phyloP scores from a whole-genome alignment of 192 early-diverging fungal species.

The Gryganskiella cystojenkinii region DNA sequence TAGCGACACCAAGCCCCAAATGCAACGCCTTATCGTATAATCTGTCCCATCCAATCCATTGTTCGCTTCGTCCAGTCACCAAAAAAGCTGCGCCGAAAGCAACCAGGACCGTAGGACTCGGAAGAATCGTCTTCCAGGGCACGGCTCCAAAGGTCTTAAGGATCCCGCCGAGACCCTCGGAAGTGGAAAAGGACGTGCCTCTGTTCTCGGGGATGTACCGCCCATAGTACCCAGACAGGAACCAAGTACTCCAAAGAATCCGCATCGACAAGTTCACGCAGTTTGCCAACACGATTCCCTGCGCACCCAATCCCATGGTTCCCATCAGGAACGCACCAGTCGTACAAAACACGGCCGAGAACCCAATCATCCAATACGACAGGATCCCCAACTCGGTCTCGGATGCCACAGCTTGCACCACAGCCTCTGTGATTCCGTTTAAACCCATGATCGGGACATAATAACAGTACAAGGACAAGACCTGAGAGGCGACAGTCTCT shows the following conservation, averaged over 20 bases:
- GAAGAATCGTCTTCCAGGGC: constrained; percentile 52
- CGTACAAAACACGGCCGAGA: constrained; percentile 75
- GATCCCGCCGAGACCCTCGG: background rate
- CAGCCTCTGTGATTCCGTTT: constrained; percentile 96
- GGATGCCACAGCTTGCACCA: constrained; percentile 88
- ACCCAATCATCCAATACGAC: constrained; percentile 80
- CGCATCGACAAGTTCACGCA: constrained; percentile 85
- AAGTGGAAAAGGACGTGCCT: background rate
- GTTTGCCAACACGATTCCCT: constrained; percentile 89
- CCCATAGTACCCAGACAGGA: constrained; percentile 69
- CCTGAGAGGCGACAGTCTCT: constrained; percentile 59
- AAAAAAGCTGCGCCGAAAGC: constrained; percentile 64
- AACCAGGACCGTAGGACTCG: constrained; percentile 47
- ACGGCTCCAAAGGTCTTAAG: constrained; percentile 26
- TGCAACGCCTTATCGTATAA: constrained; percentile 60
- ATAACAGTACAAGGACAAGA: constrained; percentile 82
- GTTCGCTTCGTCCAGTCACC: constrained; percentile 62
- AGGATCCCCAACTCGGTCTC: constrained; percentile 66
- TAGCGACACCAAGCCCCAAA: constrained; percentile 62
- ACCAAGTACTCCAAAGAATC: constrained; percentile 76
- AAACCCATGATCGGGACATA: constrained; percentile 95
- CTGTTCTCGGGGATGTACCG: constrained; percentile 20
- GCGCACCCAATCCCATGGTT: constrained; percentile 69
- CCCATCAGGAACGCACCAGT: constrained; percentile 71
- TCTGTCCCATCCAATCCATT: constrained; percentile 66